These are phyloP conservation scores for Paragyromitra xinjiangensis DNA, from an alignment of 495 filamentous ascomycete species.

Conservation along the genomic window DNA sequence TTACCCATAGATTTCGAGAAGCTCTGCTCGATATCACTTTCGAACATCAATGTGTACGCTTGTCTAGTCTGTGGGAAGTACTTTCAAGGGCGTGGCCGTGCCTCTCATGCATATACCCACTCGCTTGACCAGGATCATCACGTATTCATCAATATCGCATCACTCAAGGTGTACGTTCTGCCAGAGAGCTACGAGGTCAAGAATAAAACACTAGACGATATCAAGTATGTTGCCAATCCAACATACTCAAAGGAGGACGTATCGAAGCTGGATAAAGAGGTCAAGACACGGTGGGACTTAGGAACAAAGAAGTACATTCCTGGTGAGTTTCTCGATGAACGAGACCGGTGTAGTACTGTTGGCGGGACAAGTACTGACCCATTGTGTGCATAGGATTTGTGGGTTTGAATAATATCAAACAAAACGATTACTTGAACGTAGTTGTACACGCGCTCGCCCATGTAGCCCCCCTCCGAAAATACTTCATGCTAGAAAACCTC, in stretches of 20 bases:
- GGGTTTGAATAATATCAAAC: conserved; percentile 99
- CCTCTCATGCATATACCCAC: conserved; percentile 97
- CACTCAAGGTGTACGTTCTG: conserved; percentile 92
- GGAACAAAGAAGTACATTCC: conserved; percentile 83
- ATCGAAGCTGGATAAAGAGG: conserved; percentile 77
- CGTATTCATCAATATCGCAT: conserved; percentile 96
- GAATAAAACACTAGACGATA: conserved; percentile 95
- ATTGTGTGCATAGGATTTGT: conserved; percentile 72
- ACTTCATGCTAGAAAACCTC: conserved; percentile 85
- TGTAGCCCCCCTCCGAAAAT: conserved; percentile 89
- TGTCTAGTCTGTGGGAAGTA: conserved; percentile 98
- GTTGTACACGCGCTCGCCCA: conserved; percentile 93
- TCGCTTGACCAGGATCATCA: conserved; percentile 94
- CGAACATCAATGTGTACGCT: conserved; percentile 98
- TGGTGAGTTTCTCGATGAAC: conserved; percentile 60
- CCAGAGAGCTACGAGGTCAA: conserved; percentile 97
- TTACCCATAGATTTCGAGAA: conserved; percentile 90
- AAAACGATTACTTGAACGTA: conserved; percentile 98
- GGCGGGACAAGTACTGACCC: conserved; percentile 19
- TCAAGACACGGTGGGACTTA: conserved; percentile 78
- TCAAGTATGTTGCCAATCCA: conserved; percentile 98
- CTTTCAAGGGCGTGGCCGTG: conserved; percentile 91
- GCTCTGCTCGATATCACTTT: conserved; percentile 91
- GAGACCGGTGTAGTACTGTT: background rate
- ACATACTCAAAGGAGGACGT: conserved; percentile 81